These are phyloP conservation scores for Talinum fruticosum DNA, from an alignment of 148 eudicot genomes.

Conservation along the genomic window DNA sequence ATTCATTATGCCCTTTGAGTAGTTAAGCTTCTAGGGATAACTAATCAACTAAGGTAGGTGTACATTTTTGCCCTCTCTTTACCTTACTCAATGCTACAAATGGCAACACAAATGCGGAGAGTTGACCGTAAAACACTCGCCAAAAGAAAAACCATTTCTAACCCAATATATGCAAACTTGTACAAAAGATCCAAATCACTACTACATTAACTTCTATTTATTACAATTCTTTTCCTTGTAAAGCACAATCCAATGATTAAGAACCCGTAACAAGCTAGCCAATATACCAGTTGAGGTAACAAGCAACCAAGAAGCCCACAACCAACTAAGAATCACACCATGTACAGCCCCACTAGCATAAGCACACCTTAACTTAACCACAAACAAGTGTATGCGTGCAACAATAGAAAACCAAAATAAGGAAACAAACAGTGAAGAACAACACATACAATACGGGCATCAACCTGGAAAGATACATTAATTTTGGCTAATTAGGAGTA, in stretches of 20 bases:
- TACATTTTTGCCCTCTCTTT: background rate
- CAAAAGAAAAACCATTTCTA: background rate
- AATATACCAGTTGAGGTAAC: conserved; percentile 48
- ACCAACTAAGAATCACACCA: conserved; percentile 62
- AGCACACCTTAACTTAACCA: conserved; percentile 40
- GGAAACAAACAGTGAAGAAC: too few species aligned
- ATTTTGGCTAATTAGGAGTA: too few species aligned
- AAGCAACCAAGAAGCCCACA: conserved; percentile 76
- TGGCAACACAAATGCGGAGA: background rate
- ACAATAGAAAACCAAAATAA: too few species aligned
- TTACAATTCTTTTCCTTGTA: conserved; percentile 25
- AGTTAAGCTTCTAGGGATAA: background rate
- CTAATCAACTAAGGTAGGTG: background rate
- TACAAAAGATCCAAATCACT: background rate
- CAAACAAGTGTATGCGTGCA: too few species aligned
- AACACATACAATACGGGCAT: too few species aligned
- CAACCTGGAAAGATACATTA: too few species aligned
- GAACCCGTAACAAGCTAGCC: conserved; percentile 65
- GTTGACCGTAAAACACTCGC: background rate
- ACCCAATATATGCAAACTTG: background rate
- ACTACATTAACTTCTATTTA: conserved; percentile 23
- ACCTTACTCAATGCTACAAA: background rate
- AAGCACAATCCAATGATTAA: conserved; percentile 52
- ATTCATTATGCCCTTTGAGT: background rate
- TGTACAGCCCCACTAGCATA: conserved; percentile 46